Evolutionary conservation across 2,329 filamentous ascomycete genomes (phyloP).

Genomic region (Xylariales sp.): DNA sequence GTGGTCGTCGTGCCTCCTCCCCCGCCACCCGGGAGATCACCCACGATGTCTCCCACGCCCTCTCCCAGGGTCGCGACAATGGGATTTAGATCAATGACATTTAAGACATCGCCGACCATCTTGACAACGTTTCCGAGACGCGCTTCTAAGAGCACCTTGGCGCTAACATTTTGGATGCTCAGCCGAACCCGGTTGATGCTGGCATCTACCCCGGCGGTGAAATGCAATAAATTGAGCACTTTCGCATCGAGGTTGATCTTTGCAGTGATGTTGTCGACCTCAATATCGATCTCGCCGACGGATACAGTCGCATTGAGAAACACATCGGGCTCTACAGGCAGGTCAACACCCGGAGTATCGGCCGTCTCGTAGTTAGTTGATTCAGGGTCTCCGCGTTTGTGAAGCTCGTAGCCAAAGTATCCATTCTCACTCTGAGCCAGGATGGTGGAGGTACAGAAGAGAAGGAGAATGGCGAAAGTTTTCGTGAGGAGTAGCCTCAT

Average conservation of each 20-base stretch:
- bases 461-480: slow-evolving; percentile 47
- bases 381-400: slow-evolving; percentile 61
- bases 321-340: slow-evolving; percentile 65
- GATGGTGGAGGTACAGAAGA: slow-evolving; percentile 42
- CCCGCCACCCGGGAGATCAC: slow-evolving; percentile 52
- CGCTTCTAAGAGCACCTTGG: slow-evolving; percentile 69
- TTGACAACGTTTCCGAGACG: slow-evolving; percentile 68
- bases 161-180: slow-evolving; percentile 67
- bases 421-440: slow-evolving; percentile 52
- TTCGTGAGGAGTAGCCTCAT: slow-evolving; percentile 43
- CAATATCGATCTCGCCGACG: slow-evolving; percentile 68
- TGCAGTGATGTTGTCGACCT: slow-evolving; percentile 69
- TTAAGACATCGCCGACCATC: slow-evolving; percentile 69
- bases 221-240: slow-evolving; percentile 67
- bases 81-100: slow-evolving; percentile 70
- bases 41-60: slow-evolving; percentile 60
- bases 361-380: slow-evolving; percentile 66
- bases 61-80: slow-evolving; percentile 66
- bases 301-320: slow-evolving; percentile 69
- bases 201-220: slow-evolving; percentile 70
- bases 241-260: slow-evolving; percentile 70
- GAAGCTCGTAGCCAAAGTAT: slow-evolving; percentile 67
- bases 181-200: slow-evolving; percentile 67
- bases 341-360: slow-evolving; percentile 59
- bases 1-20: slow-evolving; percentile 42